phyloP scores from a whole-genome alignment of 192 early-diverging fungal species.

The Lobosporangium transversale region DNA sequence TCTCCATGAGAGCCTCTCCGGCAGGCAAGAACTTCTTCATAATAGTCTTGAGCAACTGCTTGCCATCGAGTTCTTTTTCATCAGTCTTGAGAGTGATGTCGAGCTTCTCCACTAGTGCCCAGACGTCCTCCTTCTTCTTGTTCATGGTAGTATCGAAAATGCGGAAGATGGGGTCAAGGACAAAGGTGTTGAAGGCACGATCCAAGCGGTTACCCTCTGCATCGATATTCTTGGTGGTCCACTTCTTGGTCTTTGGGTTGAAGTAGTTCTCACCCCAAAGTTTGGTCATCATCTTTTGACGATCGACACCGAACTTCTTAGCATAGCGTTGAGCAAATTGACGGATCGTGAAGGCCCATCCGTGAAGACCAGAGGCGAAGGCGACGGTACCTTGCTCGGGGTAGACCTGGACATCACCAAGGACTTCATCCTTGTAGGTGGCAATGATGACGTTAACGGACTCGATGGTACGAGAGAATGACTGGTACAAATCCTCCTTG shows the following conservation, averaged over 20 bases:
- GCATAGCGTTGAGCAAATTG: constrained; percentile 96
- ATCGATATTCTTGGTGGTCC: constrained; percentile 82
- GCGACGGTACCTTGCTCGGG: constrained; percentile 96
- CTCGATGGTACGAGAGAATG: constrained; percentile 95
- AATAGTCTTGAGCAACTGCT: constrained; percentile 93
- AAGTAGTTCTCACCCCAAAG: constrained; percentile 99
- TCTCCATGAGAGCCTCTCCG: constrained; percentile 96
- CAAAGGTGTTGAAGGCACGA: constrained; percentile 98
- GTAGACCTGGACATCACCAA: constrained; percentile 93
- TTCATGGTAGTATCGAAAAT: constrained; percentile 97
- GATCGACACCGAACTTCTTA: constrained; percentile 98
- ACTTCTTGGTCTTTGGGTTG: constrained; percentile 98
- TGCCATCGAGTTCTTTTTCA: constrained; percentile 91
- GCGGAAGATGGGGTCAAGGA: constrained; percentile 97
- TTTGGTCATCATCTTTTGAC: constrained; percentile 93
- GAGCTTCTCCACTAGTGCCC: constrained; percentile 85
- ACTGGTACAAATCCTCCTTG: constrained; percentile 95
- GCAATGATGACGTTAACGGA: constrained; percentile 97
- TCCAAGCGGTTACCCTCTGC: constrained; percentile 84
- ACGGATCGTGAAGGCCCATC: constrained; percentile 99
- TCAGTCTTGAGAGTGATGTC: constrained; percentile 84
- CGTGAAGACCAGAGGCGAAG: constrained; percentile 98
- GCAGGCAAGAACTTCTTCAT: constrained; percentile 99
- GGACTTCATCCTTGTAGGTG: constrained; percentile 88
- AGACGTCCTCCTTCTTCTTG: constrained; percentile 91